Evolutionary conservation across 257 asterid species (phyloP).

Genomic region (Vinca minor): DNA sequence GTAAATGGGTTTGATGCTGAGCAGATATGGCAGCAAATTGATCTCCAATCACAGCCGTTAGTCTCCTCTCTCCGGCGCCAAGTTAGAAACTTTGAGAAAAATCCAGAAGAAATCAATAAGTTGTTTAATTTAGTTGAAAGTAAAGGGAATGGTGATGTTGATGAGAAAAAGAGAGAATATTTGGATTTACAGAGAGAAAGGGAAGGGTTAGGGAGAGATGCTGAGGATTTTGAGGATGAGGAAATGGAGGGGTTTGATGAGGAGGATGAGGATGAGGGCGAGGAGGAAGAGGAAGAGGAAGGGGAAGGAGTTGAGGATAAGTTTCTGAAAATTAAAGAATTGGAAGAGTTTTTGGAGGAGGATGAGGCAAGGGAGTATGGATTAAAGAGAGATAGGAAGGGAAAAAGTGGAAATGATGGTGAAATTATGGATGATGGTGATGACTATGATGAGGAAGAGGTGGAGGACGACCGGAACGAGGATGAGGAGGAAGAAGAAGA

Average conservation of each 20-base stretch:
- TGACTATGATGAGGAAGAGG: slow-evolving; percentile 30
- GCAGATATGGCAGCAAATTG: slow-evolving; percentile 95
- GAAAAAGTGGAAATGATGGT: slow-evolving; percentile 26
- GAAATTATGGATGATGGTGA: slow-evolving; percentile 21
- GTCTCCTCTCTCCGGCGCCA: slow-evolving; percentile 55
- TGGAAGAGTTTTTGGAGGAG: slow-evolving; percentile 59
- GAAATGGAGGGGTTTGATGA: slow-evolving; percentile 22
- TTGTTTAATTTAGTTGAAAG: slow-evolving; percentile 29
- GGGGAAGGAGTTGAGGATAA: slow-evolving; percentile 58
- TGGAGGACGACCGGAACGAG: slow-evolving; percentile 26
- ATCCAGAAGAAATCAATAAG: slow-evolving; percentile 40
- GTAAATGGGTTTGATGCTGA: slow-evolving; percentile 64
- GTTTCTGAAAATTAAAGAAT: slow-evolving; percentile 73
- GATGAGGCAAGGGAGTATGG: slow-evolving; percentile 85
- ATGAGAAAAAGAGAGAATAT: slow-evolving; percentile 10
- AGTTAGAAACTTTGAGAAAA: slow-evolving; percentile 55
- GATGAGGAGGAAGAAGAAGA: slow-evolving; percentile 34
- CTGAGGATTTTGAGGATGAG: slow-evolving; percentile 30
- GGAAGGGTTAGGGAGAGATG: slow-evolving; percentile 21
- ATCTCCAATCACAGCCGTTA: slow-evolving; percentile 67
- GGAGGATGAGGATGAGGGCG: slow-evolving; percentile 20
- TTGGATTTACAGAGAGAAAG: slow-evolving; percentile 9
- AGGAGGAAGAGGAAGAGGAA: slow-evolving; percentile 16
- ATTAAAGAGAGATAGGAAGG: slow-evolving; percentile 34
- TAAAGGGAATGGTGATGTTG: slow-evolving; percentile 6